A percentile compares a stretch with the other conserved stretches of the same genome.
Evolutionary conservation across 306 rosid genomes (phyloP).

Genomic region (Hippophae tibetana): DNA sequence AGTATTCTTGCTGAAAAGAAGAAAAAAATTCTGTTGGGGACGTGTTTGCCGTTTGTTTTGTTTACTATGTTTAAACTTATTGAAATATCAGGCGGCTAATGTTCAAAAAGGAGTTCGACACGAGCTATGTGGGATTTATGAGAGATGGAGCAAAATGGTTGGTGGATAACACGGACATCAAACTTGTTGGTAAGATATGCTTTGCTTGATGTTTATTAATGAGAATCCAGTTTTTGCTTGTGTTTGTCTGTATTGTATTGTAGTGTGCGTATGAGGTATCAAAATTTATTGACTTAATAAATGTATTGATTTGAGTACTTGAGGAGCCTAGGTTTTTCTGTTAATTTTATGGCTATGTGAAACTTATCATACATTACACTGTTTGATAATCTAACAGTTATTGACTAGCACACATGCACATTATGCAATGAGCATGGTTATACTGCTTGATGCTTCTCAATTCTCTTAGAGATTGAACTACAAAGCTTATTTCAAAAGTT

Average conservation of each 20-base stretch:
- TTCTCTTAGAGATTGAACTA: too few species aligned
- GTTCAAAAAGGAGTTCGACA: slow-evolving; percentile 58
- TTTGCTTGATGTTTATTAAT: neutral
- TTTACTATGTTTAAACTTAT: slow-evolving; percentile 19
- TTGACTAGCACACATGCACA: too few species aligned
- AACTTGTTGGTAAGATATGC: slow-evolving; percentile 61
- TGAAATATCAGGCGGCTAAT: slow-evolving; percentile 59
- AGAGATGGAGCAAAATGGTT: slow-evolving; percentile 88
- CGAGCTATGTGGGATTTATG: slow-evolving; percentile 66
- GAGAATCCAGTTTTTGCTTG: neutral
- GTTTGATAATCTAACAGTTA: too few species aligned
- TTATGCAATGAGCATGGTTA: too few species aligned
- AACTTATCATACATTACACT: too few species aligned
- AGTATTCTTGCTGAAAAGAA: neutral
- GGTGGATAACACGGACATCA: slow-evolving; percentile 79
- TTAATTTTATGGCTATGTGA: too few species aligned
- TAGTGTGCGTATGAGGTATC: neutral
- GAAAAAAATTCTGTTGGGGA: neutral
- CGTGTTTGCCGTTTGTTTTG: neutral
- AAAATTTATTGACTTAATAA: neutral
- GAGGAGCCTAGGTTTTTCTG: too few species aligned
- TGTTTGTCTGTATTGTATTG: neutral
- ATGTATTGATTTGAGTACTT: too few species aligned
- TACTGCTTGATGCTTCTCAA: too few species aligned
- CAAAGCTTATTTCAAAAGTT: too few species aligned